Evolutionary conservation across 176 grass and related monocot species (phyloP), one percentile per base, ranked within the genome.

Genomic region (Musa acuminata): DNA sequence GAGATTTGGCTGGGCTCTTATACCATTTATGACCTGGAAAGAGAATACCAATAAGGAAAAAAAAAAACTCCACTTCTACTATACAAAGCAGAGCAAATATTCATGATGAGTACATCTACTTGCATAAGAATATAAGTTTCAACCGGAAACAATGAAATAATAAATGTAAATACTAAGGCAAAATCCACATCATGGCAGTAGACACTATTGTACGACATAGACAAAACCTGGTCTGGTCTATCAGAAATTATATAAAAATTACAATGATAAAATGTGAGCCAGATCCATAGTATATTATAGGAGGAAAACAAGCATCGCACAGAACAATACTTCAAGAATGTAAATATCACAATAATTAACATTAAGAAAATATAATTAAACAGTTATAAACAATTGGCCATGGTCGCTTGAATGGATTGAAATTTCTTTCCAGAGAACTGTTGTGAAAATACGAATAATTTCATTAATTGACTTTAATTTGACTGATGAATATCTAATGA

Each of bases 1-100:
- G 62, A 87, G 64, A 74, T 78, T 93, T 72, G 83, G 88, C 58
- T 93, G 94, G 67, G 83, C 84, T 66, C 67, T 85, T 53, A 98
- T 89, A 78, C 86, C 90, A 91, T 93, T 98, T 14, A 35, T 68
- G 81, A 98, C 90, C 94, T 98, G 85, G 35, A 86, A 79, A 83
- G 1, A 51, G 8, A 17, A 51, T 70, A 16, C 17, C 48, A 12
- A 50, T 51, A 11, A 75, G 50, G 63, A 66, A 80, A 25, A 78
- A 9, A 74, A 72, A 68, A 51, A 71, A 63, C 50, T 24, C 62
- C 55, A 27, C 23, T 63, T 49, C 21, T n/a, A 72, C 75, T 63
- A 82, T 51, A 82, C 65, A 58, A 82, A 68, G 69, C 74, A 50
- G 20, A 55, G 23, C 12, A 73, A 71, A 78, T 52, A 9, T 10